phyloP scores from a whole-genome alignment of 106 monocot genomes.

The Apostasia ramifera region DNA sequence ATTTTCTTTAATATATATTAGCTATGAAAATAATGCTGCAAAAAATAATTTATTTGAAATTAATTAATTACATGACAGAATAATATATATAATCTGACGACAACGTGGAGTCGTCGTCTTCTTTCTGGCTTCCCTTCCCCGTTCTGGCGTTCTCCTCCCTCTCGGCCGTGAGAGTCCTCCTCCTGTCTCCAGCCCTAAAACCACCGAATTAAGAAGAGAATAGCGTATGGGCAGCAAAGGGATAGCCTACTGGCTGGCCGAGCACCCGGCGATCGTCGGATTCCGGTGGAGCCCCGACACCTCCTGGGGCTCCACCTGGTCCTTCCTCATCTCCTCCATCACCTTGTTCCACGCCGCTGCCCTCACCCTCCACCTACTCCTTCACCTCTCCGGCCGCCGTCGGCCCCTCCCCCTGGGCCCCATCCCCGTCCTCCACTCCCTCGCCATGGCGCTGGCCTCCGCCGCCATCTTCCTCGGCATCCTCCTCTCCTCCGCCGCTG shows the following conservation, averaged over 20 bases:
- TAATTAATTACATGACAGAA: no score
- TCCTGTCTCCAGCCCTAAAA: background rate
- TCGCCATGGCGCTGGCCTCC: slow-evolving; percentile 55
- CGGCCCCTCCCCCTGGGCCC: slow-evolving; percentile 85
- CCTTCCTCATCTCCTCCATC: slow-evolving; percentile 68
- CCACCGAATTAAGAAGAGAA: background rate
- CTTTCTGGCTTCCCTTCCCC: background rate
- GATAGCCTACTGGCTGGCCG: slow-evolving; percentile 62
- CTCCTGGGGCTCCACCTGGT: slow-evolving; percentile 82
- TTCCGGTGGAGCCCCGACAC: slow-evolving; percentile 86
- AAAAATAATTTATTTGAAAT: no score
- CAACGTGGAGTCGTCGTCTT: no score
- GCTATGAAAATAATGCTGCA: no score
- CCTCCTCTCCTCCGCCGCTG: slow-evolving; percentile 59
- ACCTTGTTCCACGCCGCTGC: slow-evolving; percentile 38
- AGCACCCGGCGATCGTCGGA: slow-evolving; percentile 84
- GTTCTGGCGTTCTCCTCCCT: background rate
- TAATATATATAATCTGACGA: background rate
- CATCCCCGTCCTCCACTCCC: slow-evolving; percentile 74
- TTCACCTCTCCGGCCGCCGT: slow-evolving; percentile 34
- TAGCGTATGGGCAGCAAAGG: background rate
- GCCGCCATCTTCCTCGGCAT: slow-evolving; percentile 70
- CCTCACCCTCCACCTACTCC: slow-evolving; percentile 31
- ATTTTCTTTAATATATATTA: no score
- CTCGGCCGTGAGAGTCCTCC: background rate